Evolutionary conservation across 1,284 basidiomycete species (phyloP), one percentile per base, ranked within the genome.

Genomic region (Cryptococcus amylolentus): DNA sequence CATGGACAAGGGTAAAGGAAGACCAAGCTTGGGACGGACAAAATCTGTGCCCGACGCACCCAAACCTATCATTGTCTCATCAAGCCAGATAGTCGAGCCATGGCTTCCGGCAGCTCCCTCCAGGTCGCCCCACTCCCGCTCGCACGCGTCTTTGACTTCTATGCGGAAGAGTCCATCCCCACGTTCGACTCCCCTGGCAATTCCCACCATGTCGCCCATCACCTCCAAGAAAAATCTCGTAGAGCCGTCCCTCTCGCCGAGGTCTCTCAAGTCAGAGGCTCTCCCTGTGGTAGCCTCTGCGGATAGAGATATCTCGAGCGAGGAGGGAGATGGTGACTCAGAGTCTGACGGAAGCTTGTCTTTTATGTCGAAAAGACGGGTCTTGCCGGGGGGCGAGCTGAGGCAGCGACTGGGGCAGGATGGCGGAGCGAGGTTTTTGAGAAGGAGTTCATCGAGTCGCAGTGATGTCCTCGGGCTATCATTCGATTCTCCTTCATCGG

Each of bases 301-400:
- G 43, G 23, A 60, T 3, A 70, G 66, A 9, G 64, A 62, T 6
- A 57, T 68, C 54, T 63, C 65, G 12, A 69, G 68, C 46, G 73
- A 73, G 55, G 73, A 73, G 53, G 73, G 68, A 6, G 73, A 75
- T 56, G 73, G 73, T 56, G 72, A 73, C 50, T 63, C 66, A 20
- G 69, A 71, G 28, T 64, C 60, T 37, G 57, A 58, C 14, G 73
- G 67, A 6, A 68, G 65, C 4, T 44, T 76, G 10, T 63, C 66
- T 1, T 76, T 76, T 53, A 63, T 60, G n/a, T 66, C 73, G 2
- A 71, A 71, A 44, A 53, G 42, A 8, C 43, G 46, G 31, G 41
- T 39, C 4, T 35, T 28, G n/a, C 31, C 42, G 4, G 13, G 26
- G 8, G 43, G 26, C 51, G 49, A 40, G 13, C 31, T 50, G 31